Conservation (phyloP, 352 stramenopile species). For the Phytophthora melonis region DNA sequence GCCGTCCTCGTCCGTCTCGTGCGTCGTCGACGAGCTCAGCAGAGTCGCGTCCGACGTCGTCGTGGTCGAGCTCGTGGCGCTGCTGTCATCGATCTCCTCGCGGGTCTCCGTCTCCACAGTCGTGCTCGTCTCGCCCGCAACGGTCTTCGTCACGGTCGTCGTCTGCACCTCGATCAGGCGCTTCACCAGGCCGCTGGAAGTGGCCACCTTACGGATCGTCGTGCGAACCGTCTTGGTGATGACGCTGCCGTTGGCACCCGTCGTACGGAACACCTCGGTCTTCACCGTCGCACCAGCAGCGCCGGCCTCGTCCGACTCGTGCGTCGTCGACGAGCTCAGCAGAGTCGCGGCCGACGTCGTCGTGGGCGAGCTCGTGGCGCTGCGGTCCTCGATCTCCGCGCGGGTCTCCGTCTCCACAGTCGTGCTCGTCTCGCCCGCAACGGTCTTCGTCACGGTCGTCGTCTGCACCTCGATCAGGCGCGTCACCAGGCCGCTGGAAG, state of each 20-base stretch:
- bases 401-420: slow-evolving; percentile 13
- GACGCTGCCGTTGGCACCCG: slow-evolving; percentile 6
- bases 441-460: slow-evolving; percentile 14
- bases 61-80: slow-evolving; percentile 6
- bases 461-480: slow-evolving; percentile 12
- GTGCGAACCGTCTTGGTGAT: slow-evolving; percentile 18
- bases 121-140: slow-evolving; percentile 16
- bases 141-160: slow-evolving; percentile 22
- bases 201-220: slow-evolving; percentile 13
- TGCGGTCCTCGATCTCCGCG: slow-evolving; percentile 1
- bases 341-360: slow-evolving; percentile 3
- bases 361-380: slow-evolving; percentile 2
- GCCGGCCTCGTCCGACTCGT: slow-evolving; percentile 4
- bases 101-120: slow-evolving; percentile 21
- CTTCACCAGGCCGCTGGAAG: slow-evolving; percentile 13
- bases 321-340: slow-evolving; percentile 2
- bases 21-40: slow-evolving; percentile 5
- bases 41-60: slow-evolving; percentile 9
- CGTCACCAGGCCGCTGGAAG: slow-evolving; percentile 3
- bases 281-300: slow-evolving; percentile 3
- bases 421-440: slow-evolving; percentile 10
- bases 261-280: slow-evolving; percentile 13
- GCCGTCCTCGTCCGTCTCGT: slow-evolving; percentile 8
- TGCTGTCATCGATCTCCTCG: slow-evolving; percentile 7
- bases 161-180: slow-evolving; percentile 12